These are phyloP conservation scores for Pythium grandisporangium DNA, from an alignment of 352 stramenopile genomes.

Conservation along the genomic window DNA sequence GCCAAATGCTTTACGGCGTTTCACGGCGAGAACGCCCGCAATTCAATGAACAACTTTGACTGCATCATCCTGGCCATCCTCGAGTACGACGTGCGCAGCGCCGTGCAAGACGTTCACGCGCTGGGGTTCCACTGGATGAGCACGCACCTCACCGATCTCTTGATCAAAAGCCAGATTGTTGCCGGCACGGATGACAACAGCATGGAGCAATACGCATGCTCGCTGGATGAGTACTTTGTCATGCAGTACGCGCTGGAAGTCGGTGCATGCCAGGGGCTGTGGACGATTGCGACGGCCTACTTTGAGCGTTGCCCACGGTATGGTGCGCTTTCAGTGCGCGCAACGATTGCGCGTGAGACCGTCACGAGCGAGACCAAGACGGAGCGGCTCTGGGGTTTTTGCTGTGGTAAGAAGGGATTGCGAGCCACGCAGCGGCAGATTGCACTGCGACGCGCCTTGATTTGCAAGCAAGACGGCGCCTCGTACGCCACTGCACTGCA, in stretches of 20 bases:
- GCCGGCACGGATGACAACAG: constrained; percentile 26
- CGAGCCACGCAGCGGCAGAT: constrained; percentile 22
- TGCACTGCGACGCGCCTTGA: constrained; percentile 22
- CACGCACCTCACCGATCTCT: constrained; percentile 49
- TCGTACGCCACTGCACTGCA: constrained; percentile 38
- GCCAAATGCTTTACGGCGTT: constrained; percentile 55
- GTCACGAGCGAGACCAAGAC: constrained; percentile 48
- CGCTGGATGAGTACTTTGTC: constrained; percentile 47
- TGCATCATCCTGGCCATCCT: constrained; percentile 74
- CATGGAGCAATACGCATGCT: constrained; percentile 35
- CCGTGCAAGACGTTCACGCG: constrained; percentile 50
- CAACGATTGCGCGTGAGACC: constrained; percentile 32
- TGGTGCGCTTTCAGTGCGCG: constrained; percentile 28
- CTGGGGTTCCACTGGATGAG: constrained; percentile 74
- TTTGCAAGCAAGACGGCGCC: constrained; percentile 28
- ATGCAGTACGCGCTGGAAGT: constrained; percentile 68
- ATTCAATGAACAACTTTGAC: constrained; percentile 69
- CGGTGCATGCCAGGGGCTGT: constrained; percentile 37
- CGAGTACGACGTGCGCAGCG: constrained; percentile 62
- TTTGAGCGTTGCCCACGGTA: constrained; percentile 51
- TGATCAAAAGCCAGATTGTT: constrained; percentile 46
- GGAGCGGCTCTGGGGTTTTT: constrained; percentile 42
- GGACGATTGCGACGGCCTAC: constrained; percentile 59
- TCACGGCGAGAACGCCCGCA: constrained; percentile 16
- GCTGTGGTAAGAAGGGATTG: constrained; percentile 36